phyloP scores from a whole-genome alignment of 805 yeast species.

The Yueomyces sinensis region DNA sequence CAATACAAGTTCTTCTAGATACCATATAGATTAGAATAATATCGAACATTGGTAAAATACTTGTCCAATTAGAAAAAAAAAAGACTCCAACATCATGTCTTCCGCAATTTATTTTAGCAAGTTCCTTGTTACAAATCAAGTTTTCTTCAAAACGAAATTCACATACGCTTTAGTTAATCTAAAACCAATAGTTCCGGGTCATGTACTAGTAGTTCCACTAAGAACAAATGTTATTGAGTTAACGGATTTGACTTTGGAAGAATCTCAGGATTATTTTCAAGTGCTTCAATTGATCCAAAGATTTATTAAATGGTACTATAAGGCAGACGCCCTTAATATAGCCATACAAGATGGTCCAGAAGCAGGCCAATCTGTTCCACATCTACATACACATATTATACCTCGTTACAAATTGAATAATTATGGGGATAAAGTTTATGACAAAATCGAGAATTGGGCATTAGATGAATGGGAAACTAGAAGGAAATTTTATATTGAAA shows the following conservation, averaged over 20 bases:
- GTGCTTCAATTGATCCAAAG: conserved; percentile 60
- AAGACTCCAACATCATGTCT: conserved; percentile 1
- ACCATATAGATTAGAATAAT: no score
- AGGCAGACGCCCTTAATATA: conserved; percentile 75
- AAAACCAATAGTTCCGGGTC: conserved; percentile 90
- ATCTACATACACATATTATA: conserved; percentile 84
- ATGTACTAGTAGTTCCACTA: conserved; percentile 78
- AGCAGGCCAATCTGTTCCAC: conserved; percentile 95
- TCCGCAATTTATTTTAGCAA: conserved; percentile 19
- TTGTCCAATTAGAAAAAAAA: no score
- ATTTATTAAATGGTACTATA: conserved; percentile 51
- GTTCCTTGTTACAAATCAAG: conserved; percentile 24
- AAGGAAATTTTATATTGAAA: conserved; percentile 16
- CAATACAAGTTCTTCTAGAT: no score
- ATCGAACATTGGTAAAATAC: no score
- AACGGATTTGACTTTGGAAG: conserved; percentile 58
- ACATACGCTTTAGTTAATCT: conserved; percentile 82
- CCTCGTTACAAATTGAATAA: conserved; percentile 57
- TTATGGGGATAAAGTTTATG: conserved; percentile 63
- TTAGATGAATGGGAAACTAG: conserved; percentile 16
- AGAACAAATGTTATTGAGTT: conserved; percentile 48
- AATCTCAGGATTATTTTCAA: conserved; percentile 61
- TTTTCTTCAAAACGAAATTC: conserved; percentile 34
- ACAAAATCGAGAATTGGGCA: conserved; percentile 49
- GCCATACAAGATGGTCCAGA: conserved; percentile 95